Conservation (phyloP, 164 flowering plant genomes). For the Vitis rotundifolia region DNA sequence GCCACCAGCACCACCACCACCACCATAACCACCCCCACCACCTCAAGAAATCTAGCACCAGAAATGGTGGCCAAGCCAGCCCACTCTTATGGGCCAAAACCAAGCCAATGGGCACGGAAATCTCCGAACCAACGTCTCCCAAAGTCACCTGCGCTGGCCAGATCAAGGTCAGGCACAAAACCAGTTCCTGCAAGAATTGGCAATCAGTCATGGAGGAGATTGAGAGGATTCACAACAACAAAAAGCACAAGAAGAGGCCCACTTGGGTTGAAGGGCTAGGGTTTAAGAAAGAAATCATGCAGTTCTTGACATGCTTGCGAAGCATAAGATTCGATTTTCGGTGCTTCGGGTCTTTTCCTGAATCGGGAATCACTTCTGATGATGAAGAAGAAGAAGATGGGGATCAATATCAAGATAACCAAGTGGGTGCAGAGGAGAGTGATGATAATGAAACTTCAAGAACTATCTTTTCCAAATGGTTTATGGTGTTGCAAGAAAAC, state of each 20-base stretch:
- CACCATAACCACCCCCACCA: conserved; percentile 20
- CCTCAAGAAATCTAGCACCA: conserved; percentile 23
- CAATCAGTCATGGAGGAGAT: conserved; percentile 95
- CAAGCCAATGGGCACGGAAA: conserved; percentile 45
- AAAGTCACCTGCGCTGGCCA: conserved; percentile 97
- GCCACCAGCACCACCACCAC: conserved; percentile 30
- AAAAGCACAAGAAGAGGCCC: conserved; percentile 38
- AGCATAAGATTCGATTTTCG: conserved; percentile 63
- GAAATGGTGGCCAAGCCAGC: conserved; percentile 36
- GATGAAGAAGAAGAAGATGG: conserved; percentile 60
- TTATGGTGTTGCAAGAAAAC: conserved; percentile 78
- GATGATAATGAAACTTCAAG: conserved; percentile 33
- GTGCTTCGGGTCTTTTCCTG: conserved; percentile 71
- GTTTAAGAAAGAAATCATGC: conserved; percentile 79
- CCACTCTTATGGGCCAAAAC: conserved; percentile 61
- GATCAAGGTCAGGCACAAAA: conserved; percentile 66
- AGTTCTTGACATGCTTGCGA: conserved; percentile 69
- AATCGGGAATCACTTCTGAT: conserved; percentile 34
- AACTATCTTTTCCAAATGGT: conserved; percentile 78
- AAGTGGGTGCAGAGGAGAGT: conserved; percentile 8
- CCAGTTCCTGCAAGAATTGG: conserved; percentile 73
- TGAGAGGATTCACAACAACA: conserved; percentile 65
- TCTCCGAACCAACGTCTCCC: conserved; percentile 79
- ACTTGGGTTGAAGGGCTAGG: conserved; percentile 65
- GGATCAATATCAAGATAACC: conserved; percentile 31